Percentiles rank a stretch among this genome's conserved stretches.
Evolutionary conservation across 2,329 filamentous ascomycete genomes (phyloP).

Genomic region (Phialophora tarda): DNA sequence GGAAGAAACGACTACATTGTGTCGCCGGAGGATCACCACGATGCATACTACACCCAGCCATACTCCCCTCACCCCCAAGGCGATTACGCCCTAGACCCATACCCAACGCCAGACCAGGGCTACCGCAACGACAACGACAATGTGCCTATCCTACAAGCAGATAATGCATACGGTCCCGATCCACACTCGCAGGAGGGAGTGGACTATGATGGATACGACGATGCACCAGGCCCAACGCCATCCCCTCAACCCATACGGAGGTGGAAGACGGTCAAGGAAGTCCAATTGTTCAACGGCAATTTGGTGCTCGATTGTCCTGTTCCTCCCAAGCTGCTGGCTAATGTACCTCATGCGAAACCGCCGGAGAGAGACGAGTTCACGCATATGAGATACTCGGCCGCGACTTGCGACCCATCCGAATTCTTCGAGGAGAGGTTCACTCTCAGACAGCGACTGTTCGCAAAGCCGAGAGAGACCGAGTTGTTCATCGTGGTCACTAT

Average conservation of each 20-base stretch:
- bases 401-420: slow-evolving; percentile 87
- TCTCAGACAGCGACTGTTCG: slow-evolving; percentile 86
- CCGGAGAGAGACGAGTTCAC: slow-evolving; percentile 81
- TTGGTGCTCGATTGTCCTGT: slow-evolving; percentile 96
- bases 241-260: slow-evolving; percentile 72
- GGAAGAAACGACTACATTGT: slow-evolving; percentile 72
- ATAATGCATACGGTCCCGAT: slow-evolving; percentile 67
- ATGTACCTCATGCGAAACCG: slow-evolving; percentile 79
- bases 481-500: slow-evolving; percentile 96
- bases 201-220: slow-evolving; percentile 40
- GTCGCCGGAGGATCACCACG: slow-evolving; percentile 83
- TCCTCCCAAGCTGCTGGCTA: slow-evolving; percentile 82
- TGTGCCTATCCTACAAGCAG: slow-evolving; percentile 74
- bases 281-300: slow-evolving; percentile 96
- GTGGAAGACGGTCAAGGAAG: slow-evolving; percentile 99
- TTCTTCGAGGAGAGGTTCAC: slow-evolving; percentile 92
- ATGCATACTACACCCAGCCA: slow-evolving; percentile 82
- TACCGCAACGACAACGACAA: slow-evolving; percentile 75
- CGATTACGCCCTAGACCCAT: slow-evolving; percentile 61
- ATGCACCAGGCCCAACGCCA: slow-evolving; percentile 49
- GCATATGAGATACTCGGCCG: slow-evolving; percentile 86
- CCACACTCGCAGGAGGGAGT: slow-evolving; percentile 52
- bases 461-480: slow-evolving; percentile 89
- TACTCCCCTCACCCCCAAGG: slow-evolving; percentile 74
- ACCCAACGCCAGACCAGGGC: slow-evolving; percentile 58